Evolutionary conservation across 345 rosid genomes (phyloP).

Genomic region (Lagerstroemia speciosa): DNA sequence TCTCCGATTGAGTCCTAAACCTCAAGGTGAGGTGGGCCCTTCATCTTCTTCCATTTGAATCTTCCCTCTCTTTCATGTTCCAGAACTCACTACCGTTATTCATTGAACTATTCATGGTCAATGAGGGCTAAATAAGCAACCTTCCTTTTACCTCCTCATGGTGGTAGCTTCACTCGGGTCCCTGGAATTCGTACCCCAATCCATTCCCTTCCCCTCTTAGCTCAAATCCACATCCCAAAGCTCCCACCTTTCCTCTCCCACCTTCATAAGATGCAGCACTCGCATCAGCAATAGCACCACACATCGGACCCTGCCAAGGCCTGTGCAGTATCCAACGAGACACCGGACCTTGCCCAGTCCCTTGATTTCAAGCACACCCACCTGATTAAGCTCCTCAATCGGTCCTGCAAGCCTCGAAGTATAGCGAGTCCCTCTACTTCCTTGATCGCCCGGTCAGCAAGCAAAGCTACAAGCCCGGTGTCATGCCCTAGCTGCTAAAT

Average conservation of each 20-base stretch:
- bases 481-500: slow-evolving; percentile 59
- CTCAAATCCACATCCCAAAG: too few relatives aligned
- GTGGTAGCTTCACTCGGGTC: slow-evolving; percentile 3
- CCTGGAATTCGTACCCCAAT: slow-evolving; percentile 7
- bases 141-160: slow-evolving; percentile 7
- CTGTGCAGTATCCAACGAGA: slow-evolving; percentile 23
- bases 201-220: slow-evolving; percentile 17
- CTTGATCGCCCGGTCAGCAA: slow-evolving; percentile 59
- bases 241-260: slow-evolving; percentile 11
- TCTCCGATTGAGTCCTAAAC: too few relatives aligned
- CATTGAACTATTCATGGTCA: neutral
- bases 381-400: slow-evolving; percentile 41
- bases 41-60: neutral
- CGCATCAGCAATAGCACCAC: neutral
- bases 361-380: slow-evolving; percentile 50
- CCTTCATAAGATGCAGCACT: slow-evolving; percentile 12
- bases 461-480: slow-evolving; percentile 52
- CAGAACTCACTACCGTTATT: neutral
- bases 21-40: neutral
- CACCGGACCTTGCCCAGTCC: slow-evolving; percentile 40
- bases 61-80: neutral
- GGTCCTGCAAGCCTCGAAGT: slow-evolving; percentile 55
- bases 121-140: neutral
- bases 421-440: slow-evolving; percentile 52
- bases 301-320: too few relatives aligned